Evolutionary conservation across 2,329 filamentous ascomycete species (phyloP).

Genomic region (Ascochyta pisi): DNA sequence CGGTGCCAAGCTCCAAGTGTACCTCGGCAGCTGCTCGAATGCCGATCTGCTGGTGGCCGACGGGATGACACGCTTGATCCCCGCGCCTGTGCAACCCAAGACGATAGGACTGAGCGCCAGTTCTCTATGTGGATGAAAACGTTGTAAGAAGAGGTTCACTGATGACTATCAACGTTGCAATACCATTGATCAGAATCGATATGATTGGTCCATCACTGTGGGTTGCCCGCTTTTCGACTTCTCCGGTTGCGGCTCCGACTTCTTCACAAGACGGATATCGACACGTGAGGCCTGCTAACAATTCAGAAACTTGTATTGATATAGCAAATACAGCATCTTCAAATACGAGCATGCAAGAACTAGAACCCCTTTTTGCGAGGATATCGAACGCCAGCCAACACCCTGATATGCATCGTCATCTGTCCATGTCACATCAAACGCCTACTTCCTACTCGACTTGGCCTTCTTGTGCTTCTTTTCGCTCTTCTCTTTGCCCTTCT

Average conservation of each 20-base stretch:
- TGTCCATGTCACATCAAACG: background rate
- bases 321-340: background rate
- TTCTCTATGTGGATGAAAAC: no score
- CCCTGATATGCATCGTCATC: conserved; percentile 11
- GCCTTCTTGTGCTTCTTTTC: conserved; percentile 45
- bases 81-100: background rate
- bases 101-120: background rate
- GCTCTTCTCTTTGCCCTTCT: conserved; percentile 44
- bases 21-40: conserved; percentile 14
- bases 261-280: background rate
- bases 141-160: background rate
- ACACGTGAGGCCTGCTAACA: background rate
- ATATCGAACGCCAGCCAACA: conserved; percentile 19
- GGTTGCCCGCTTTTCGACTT: background rate
- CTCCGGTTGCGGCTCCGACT: conserved; percentile 1
- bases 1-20: conserved; percentile 11
- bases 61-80: background rate
- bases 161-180: background rate
- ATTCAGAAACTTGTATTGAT: background rate
- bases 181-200: no score
- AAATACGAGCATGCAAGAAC: background rate
- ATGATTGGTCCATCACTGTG: background rate
- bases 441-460: conserved; percentile 17
- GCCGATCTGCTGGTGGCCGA: conserved; percentile 1
- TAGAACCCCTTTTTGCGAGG: conserved; percentile 6